Conservation (phyloP, 495 filamentous ascomycete species). For the Lasiosphaeriaceae sp. region DNA sequence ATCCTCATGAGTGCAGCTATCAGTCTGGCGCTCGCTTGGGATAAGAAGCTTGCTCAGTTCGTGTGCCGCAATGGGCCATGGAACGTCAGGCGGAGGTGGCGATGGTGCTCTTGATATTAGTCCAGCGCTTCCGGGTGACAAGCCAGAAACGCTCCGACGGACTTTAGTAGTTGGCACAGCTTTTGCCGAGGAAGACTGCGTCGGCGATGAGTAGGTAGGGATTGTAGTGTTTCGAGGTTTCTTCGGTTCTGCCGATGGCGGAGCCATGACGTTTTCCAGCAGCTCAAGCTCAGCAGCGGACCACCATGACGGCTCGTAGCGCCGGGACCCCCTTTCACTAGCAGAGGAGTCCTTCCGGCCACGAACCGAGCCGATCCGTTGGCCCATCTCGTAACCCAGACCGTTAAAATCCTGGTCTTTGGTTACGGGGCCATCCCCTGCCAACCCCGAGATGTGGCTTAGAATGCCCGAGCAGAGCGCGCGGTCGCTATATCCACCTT, state of each 20-base stretch:
- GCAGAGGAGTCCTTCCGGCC: conserved; percentile 29
- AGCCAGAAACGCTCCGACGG: conserved; percentile 43
- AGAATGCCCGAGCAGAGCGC: conserved; percentile 83
- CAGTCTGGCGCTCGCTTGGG: conserved; percentile 64
- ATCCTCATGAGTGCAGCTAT: conserved; percentile 71
- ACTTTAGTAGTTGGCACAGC: conserved; percentile 57
- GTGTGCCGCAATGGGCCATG: conserved; percentile 76
- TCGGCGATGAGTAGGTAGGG: conserved; percentile 68
- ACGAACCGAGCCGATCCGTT: conserved; percentile 38
- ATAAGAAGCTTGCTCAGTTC: conserved; percentile 82
- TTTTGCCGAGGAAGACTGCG: conserved; percentile 75
- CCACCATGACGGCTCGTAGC: conserved; percentile 77
- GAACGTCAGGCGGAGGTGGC: conserved; percentile 71
- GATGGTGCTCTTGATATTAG: conserved; percentile 39
- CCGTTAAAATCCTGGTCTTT: conserved; percentile 39
- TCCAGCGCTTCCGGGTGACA: conserved; percentile 28
- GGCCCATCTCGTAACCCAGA: conserved; percentile 51
- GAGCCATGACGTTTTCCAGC: conserved; percentile 53
- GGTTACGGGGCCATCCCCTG: conserved; percentile 44
- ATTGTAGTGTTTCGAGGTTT: conserved; percentile 51
- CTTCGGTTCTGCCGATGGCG: conserved; percentile 44
- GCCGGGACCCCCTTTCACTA: conserved; percentile 20
- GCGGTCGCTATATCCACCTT: conserved; percentile 92
- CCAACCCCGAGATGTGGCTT: conserved; percentile 79
- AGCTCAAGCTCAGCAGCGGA: conserved; percentile 59